Conservation (phyloP, 2,329 filamentous ascomycete species). For the Aspergillus sp. region DNA sequence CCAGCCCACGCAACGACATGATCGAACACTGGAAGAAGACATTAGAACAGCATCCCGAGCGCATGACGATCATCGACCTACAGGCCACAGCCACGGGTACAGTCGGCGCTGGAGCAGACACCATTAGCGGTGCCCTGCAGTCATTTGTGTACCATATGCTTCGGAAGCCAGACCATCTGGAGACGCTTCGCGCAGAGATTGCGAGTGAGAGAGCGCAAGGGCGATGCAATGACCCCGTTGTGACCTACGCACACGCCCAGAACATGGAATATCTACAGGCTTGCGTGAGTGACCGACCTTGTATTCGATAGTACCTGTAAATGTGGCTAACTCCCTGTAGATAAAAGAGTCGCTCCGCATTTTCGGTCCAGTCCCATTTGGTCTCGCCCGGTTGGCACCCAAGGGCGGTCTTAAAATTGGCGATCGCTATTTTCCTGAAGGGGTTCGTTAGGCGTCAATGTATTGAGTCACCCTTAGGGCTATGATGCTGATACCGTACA, state of each 20-base stretch:
- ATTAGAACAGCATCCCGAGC: background rate
- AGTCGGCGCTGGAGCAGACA: background rate
- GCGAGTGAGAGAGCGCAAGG: background rate
- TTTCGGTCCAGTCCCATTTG: background rate
- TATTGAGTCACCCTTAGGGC: background rate
- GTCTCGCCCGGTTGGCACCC: background rate
- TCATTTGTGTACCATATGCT: constrained; percentile 2
- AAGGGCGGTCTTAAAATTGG: background rate
- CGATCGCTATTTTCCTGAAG: background rate
- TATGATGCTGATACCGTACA: background rate
- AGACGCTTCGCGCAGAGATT: background rate
- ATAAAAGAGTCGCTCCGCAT: background rate
- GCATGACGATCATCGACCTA: background rate
- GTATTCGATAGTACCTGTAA: background rate
- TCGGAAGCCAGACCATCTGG: background rate
- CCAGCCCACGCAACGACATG: background rate
- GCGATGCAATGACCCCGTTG: background rate
- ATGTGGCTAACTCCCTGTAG: background rate
- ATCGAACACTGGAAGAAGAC: constrained; percentile 2
- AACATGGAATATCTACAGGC: constrained; percentile 4
- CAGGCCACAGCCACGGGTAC: background rate
- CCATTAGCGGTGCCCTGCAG: background rate
- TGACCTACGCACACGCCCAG: background rate
- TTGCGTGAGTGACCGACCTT: background rate
- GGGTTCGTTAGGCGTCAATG: background rate